Conservation (phyloP, 1,284 basidiomycete species). For the Fomes fomentarius region DNA sequence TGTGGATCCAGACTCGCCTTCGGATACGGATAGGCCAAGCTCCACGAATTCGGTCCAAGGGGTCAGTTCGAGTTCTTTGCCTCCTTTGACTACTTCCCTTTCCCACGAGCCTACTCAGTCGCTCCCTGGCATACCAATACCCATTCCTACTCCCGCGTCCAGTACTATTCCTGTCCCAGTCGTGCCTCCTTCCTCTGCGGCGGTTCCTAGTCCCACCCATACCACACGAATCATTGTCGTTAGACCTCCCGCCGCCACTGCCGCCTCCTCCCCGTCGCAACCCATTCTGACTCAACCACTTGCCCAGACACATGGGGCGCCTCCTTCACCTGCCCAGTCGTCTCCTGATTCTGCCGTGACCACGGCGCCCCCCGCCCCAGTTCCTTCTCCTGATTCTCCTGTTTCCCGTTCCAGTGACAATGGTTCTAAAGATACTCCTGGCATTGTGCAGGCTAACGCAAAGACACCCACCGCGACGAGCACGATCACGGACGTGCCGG, state of each 20-base stretch:
- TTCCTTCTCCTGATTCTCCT: slow-evolving; percentile 7
- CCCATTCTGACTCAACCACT: not conserved
- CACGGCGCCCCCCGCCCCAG: not conserved
- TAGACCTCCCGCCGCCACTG: not conserved
- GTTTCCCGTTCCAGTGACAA: slow-evolving; percentile 8
- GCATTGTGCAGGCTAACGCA: slow-evolving; percentile 25
- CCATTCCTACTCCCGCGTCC: slow-evolving; percentile 6
- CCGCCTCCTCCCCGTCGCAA: not conserved
- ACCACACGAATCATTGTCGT: not conserved
- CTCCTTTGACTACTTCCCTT: slow-evolving; percentile 14
- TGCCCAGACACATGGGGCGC: not conserved
- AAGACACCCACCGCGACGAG: slow-evolving; percentile 35
- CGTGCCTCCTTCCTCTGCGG: not conserved
- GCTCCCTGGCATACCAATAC: slow-evolving; percentile 15
- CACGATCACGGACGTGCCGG: slow-evolving; percentile 47
- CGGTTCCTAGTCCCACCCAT: not conserved
- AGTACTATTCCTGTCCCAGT: slow-evolving; percentile 1
- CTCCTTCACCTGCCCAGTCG: not conserved
- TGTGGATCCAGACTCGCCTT: not conserved
- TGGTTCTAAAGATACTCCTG: slow-evolving; percentile 17
- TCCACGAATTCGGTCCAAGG: slow-evolving; percentile 8
- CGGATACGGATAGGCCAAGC: not conserved
- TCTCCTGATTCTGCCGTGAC: not conserved
- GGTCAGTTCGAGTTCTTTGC: slow-evolving; percentile 23
- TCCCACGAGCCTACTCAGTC: slow-evolving; percentile 17